Evolutionary conservation across 768 basidiomycete species (phyloP).

Genomic region (Russula emetica): DNA sequence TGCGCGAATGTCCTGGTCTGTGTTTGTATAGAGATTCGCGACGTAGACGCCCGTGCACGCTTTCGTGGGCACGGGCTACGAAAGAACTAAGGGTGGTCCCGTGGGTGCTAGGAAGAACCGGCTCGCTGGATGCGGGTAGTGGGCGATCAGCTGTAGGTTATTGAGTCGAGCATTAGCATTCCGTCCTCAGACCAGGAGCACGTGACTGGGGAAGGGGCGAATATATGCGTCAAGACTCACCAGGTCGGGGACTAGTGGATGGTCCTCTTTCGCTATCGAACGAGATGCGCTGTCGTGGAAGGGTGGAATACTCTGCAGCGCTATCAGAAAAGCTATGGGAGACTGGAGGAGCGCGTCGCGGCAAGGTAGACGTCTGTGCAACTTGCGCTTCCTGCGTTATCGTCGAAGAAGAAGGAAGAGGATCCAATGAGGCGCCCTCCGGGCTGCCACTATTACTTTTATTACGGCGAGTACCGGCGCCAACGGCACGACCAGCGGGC

Average conservation of each 20-base stretch:
- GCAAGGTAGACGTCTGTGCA: conserved; percentile 19
- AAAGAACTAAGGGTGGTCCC: conserved; percentile 12
- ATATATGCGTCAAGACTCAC: conserved; percentile 32
- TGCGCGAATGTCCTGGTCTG: conserved; percentile 26
- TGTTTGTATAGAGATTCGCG: neutral
- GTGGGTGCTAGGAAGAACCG: conserved; percentile 13
- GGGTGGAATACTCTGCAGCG: conserved; percentile 33
- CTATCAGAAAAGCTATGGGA: conserved; percentile 1
- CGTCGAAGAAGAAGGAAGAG: neutral
- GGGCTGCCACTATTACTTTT: conserved; percentile 33
- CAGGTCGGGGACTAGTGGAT: conserved; percentile 40
- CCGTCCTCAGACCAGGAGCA: neutral
- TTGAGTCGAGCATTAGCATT: neutral
- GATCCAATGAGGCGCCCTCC: conserved; percentile 35
- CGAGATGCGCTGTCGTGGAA: conserved; percentile 49
- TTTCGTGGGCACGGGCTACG: conserved; percentile 15
- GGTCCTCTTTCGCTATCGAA: conserved; percentile 51
- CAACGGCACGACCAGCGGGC: conserved; percentile 32
- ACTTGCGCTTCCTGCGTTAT: neutral
- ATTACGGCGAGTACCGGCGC: conserved; percentile 30
- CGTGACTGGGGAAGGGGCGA: neutral
- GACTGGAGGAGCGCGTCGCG: neutral
- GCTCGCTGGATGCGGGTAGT: conserved; percentile 22
- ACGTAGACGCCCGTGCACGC: conserved; percentile 1
- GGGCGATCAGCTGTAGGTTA: conserved; percentile 10